These are phyloP conservation scores for Pseudocercospora pini-densiflorae DNA, from an alignment of 2,329 filamentous ascomycete species.

Conservation along the genomic window DNA sequence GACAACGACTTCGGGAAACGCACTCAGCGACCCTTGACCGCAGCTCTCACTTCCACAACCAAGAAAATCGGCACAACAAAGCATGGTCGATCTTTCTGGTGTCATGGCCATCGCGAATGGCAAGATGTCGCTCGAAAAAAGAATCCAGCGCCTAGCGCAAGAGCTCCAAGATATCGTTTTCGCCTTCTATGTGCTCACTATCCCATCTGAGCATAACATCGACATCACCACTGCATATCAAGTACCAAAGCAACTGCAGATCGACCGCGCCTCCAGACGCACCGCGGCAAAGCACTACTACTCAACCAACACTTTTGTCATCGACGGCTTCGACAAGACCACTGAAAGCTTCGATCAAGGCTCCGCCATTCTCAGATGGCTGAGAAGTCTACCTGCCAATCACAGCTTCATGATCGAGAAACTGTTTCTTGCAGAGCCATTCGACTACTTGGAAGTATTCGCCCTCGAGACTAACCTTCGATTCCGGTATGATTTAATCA, in stretches of 20 bases:
- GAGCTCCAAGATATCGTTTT: background rate
- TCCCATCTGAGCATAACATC: background rate
- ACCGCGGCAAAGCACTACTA: background rate
- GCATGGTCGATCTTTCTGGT: too few relatives aligned
- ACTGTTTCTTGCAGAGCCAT: background rate
- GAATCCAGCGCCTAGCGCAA: background rate
- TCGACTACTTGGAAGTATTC: background rate
- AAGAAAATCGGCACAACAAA: too few relatives aligned
- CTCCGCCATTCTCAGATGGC: background rate
- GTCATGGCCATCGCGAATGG: background rate
- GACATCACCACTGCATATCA: background rate
- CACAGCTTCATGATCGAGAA: background rate
- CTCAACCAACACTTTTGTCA: background rate
- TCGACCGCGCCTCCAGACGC: background rate
- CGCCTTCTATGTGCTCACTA: background rate
- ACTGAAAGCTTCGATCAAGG: background rate
- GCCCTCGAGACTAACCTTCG: background rate
- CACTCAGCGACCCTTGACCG: too few relatives aligned
- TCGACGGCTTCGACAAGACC: background rate
- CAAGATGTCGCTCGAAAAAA: background rate
- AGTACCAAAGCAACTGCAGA: background rate
- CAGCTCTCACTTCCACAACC: too few relatives aligned
- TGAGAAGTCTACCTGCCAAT: background rate
- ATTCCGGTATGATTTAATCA: background rate
- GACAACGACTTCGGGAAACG: too few relatives aligned